Evolutionary conservation across 1,139 yeast genomes (phyloP), one percentile per base, ranked within the genome.

Genomic region (Lodderomyces jiufengensis): DNA sequence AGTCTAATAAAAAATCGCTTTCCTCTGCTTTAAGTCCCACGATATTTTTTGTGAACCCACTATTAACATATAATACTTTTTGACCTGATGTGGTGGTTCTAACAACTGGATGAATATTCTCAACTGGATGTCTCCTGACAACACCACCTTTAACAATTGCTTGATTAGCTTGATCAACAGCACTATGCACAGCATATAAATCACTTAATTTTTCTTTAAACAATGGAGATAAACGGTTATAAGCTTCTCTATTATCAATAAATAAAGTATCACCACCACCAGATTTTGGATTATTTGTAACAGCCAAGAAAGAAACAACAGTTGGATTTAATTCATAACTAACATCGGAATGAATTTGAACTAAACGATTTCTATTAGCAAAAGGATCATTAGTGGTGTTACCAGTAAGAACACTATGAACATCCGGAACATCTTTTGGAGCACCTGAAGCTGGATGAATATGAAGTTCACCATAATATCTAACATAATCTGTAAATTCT

Each of bases 231-330:
- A 83, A 65, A 49, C 84, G 65, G 44, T 80, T 77, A 55, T 80
- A 82, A n/a, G 84, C 78, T 43, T 79, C 86, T 39, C 74, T 70
- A 22, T 78, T 69, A 44, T 78, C 81, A 7, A 77, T 67, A 61
- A 83, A 83, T 36, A 78, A 58, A n/a, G 92, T 83, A 54, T 83
- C 90, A 39, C 88, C 88, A 39, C 88, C 88, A 38, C 90, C 90
- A 11, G 74, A 54, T 34, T 70, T 73, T 26, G 88, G 83, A 27
- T 79, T 83, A 47, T 70, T 80, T 33, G 76, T 58, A 40, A 79
- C 72, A 34, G 78, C 68, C 48, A 83, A 76, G 33, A 79, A 67
- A 1, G 90, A 82, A 42, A 75, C 63, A 2, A 80, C 75, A 4
- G 90, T 84, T 8, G 90, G 84, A 54, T 80, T 86, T 41, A 67